Base-by-base conservation (phyloP, 2,329 filamentous ascomycete species). In the Bipolaris cookei region DNA sequence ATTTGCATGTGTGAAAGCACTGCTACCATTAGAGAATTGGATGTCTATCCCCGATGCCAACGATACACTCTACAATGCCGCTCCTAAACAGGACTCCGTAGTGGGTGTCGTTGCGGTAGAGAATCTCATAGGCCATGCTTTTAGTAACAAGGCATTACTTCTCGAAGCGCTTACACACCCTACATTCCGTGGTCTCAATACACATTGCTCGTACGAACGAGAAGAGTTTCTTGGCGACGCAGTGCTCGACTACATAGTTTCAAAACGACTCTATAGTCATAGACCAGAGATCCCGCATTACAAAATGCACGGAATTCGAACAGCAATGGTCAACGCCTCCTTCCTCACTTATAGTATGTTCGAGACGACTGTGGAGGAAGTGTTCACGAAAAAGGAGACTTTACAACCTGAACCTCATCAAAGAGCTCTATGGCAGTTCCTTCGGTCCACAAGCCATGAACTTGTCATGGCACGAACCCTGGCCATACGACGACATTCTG, bases 151-250 rank as follows among this genome's bases (percentile, higher is more conserved):
- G 61, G 71, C 81, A 0, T 79, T 97, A 0, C 81, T 97, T 0
- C 69, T 90, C 0, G 91, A 97, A 77, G 90, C 93, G 2, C 80
- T 94, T 47, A 97, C 92, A 0, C 93, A 97, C 69, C 80, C 86
- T 0, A 93, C 90, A 0, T 82, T 81, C 48, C 80, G 38, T 0
- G 72, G 71, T 1, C 65, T 66, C 1, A 62, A 79, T 28, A 75
- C 78, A 14, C 79, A 82, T 4, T 74, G 77, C 34, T 84, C 83
- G 0, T 87, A 88, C 66, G 90, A 97, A 64, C 85, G 92, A 0
- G 83, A 97, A 1, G 94, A 97, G 70, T 97, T 95, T 67, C 79
- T 97, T 0, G 94, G 94, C 1, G 94, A 98, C 66, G 86, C 92
- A 0, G 81, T 97, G 2, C 84, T 98, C 0, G 94, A 98, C 75